Base-by-base conservation (phyloP, 768 basidiomycete genomes). In the Termitomyces sp. region DNA sequence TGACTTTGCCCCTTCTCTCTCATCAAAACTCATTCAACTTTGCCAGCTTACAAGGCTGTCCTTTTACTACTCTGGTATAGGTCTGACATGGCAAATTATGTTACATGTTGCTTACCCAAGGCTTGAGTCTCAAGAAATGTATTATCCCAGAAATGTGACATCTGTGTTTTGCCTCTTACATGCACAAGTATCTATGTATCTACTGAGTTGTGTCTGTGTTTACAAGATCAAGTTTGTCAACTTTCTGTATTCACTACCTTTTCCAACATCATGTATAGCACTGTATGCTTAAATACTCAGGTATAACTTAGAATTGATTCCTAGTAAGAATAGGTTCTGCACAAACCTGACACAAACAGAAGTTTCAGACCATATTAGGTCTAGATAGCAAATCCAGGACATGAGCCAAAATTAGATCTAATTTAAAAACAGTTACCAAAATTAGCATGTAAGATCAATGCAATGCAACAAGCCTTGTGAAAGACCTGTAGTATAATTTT, bases 51-150 rank as follows among this genome's bases (percentile, higher is more conserved):
- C 70, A 63, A 88, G 80, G 68, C 79, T 81, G 42, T 83, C 87
- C 18, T 90, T 93, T 69, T 88, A 89, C 70, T 91, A 88, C 65
- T 80, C 86, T n/a, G 90, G 90, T 16, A 83, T 85, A 57, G 73
- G 81, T 55, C 78, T 89, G 53, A 80, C 88, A 33, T 79, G 81
- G 27, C 81, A 85, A 64, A 77, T 93, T 58, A 79, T 93, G 68
- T 78, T 80, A 61, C 84, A 88, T 55, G 78, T 90, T 55, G 75
- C 83, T 2, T 86, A 88, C 63, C 89, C 91, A 0, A 84, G 83
- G 41, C 73, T 93, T 46, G 83, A 88, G 65, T 79, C 78, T 30
- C 72, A 92, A 58, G 89, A 91, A 63, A 71, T 93, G 62, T 85
- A 84, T 58, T 91, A 88, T 68, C 76, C 93, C 59, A 87, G 91